These are phyloP conservation scores for Tricholoma furcatifolium DNA, from an alignment of 768 basidiomycete species.

Conservation along the genomic window DNA sequence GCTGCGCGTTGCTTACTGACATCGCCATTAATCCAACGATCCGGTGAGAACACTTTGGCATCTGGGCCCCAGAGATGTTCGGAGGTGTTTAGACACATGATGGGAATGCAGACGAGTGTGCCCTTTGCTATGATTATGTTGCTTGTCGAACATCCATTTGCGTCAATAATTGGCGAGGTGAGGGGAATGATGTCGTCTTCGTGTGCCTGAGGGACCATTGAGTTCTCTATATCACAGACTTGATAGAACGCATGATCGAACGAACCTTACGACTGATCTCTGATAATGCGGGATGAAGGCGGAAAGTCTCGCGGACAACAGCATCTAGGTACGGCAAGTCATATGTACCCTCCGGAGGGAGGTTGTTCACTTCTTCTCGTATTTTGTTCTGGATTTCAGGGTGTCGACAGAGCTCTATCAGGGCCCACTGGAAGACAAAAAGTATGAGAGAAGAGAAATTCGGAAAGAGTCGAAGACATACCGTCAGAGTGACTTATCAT, in stretches of 20 bases:
- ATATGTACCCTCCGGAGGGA: slow-evolving; percentile 12
- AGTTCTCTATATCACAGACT: neutral
- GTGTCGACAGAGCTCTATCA: slow-evolving; percentile 33
- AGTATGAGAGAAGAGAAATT: neutral
- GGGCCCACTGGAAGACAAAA: slow-evolving; percentile 27
- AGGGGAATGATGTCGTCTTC: slow-evolving; percentile 4
- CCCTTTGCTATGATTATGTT: slow-evolving; percentile 38
- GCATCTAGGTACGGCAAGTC: slow-evolving; percentile 18
- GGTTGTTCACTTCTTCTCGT: slow-evolving; percentile 27
- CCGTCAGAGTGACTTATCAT: slow-evolving; percentile 2
- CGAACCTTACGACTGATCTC: slow-evolving; percentile 16
- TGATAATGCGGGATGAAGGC: slow-evolving; percentile 36
- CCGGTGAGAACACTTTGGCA: slow-evolving; percentile 42
- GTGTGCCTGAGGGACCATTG: neutral
- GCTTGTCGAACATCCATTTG: slow-evolving; percentile 26
- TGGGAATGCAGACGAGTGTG: slow-evolving; percentile 34
- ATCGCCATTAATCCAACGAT: slow-evolving; percentile 38
- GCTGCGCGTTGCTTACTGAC: slow-evolving; percentile 20
- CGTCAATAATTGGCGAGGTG: slow-evolving; percentile 23
- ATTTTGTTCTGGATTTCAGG: slow-evolving; percentile 29
- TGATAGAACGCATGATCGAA: neutral
- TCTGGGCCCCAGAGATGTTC: slow-evolving; percentile 42
- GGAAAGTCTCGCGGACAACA: slow-evolving; percentile 39
- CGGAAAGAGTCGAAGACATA: neutral
- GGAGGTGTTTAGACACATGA: slow-evolving; percentile 39